These are phyloP conservation scores for Leccinum incarnatum DNA, from an alignment of 768 basidiomycete genomes.

Conservation along the genomic window DNA sequence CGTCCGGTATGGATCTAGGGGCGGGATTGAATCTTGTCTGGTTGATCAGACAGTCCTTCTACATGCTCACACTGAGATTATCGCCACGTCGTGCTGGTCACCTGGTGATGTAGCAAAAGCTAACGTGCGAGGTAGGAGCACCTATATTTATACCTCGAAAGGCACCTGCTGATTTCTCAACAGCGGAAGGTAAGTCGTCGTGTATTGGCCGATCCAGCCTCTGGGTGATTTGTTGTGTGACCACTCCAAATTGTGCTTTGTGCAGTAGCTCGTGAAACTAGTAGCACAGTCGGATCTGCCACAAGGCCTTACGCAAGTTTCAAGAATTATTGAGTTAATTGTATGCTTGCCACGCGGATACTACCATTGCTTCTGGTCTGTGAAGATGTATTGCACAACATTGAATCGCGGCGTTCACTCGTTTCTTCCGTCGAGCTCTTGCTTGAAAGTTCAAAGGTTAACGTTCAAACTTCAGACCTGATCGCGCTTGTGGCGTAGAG, in stretches of 20 bases:
- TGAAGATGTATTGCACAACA: background rate
- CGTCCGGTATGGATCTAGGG: background rate
- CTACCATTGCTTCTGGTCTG: background rate
- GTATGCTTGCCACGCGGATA: background rate
- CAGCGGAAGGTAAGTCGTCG: background rate
- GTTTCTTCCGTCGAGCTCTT: background rate
- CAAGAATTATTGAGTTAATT: background rate
- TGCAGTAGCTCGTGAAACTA: too few relatives aligned
- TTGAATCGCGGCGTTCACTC: background rate
- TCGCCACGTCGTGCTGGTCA: conserved; percentile 1
- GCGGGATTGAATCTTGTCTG: background rate
- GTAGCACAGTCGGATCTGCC: too few relatives aligned
- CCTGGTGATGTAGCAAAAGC: background rate
- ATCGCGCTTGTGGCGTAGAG: conserved; percentile 30
- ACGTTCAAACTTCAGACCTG: too few relatives aligned
- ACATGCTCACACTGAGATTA: conserved; percentile 2
- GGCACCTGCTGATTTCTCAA: background rate
- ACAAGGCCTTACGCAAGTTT: background rate
- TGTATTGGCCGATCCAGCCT: background rate
- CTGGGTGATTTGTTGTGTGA: conserved; percentile 1
- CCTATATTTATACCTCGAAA: background rate
- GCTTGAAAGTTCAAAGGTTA: too few relatives aligned
- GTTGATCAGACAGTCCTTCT: background rate
- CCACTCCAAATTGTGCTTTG: background rate
- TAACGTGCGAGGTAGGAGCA: background rate